Evolutionary conservation across 2,329 filamentous ascomycete species (phyloP).

Genomic region (Cercospora zeae-maydis): DNA sequence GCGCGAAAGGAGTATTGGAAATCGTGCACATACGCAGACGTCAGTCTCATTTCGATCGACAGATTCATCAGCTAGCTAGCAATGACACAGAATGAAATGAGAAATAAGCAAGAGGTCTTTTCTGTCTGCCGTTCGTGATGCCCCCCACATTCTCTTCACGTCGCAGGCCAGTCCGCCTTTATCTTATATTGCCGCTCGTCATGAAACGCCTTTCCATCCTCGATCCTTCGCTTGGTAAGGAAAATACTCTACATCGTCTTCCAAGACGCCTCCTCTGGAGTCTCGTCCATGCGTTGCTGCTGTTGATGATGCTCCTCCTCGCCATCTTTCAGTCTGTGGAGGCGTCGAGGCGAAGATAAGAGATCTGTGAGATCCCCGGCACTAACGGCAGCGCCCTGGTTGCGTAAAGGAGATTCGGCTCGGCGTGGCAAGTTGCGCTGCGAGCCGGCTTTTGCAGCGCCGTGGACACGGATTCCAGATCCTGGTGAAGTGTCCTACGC

Average conservation of each 20-base stretch:
- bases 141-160: not conserved
- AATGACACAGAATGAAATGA: not conserved
- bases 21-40: not conserved
- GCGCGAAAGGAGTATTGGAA: not conserved
- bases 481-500: conserved; percentile 15
- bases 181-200: not conserved
- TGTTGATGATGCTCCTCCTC: not conserved
- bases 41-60: not conserved
- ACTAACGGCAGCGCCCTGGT: not conserved
- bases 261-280: conserved; percentile 2
- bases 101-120: not conserved
- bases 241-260: not conserved
- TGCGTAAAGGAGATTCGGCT: not conserved
- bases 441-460: not conserved
- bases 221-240: not conserved
- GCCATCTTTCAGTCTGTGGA: not conserved
- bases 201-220: not conserved
- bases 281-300: conserved; percentile 3
- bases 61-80: not conserved
- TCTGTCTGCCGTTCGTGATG: not conserved
- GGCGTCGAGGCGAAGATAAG: not conserved
- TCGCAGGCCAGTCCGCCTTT: not conserved
- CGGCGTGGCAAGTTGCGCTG: not conserved
- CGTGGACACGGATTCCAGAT: conserved; percentile 4
- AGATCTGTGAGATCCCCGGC: not conserved